Conservation (phyloP, 148 eudicot species). For the Rhododendron kiyosumense region DNA sequence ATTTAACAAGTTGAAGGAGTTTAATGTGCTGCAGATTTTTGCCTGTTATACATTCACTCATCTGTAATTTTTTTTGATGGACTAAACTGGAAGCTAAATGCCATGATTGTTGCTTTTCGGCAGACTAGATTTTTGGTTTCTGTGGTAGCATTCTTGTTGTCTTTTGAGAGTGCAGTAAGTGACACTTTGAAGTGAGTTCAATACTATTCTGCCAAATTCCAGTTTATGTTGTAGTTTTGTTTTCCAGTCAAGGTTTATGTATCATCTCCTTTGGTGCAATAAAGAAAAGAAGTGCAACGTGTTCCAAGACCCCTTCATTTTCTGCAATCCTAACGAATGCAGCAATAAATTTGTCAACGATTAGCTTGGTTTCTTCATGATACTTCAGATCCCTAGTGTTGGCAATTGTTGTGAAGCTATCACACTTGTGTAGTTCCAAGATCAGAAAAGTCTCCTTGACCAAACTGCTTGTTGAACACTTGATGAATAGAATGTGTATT, state of each 20-base stretch:
- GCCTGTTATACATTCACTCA: too few relatives aligned
- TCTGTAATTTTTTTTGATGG: too few relatives aligned
- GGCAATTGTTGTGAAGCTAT: background rate
- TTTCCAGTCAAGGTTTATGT: background rate
- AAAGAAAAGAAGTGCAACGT: background rate
- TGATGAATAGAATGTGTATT: too few relatives aligned
- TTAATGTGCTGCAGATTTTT: too few relatives aligned
- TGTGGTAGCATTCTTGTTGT: background rate
- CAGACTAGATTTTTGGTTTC: background rate
- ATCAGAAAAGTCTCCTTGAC: background rate
- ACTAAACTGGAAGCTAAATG: slow-evolving; percentile 3
- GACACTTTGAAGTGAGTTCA: background rate
- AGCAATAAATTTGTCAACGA: too few relatives aligned
- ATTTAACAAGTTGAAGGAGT: too few relatives aligned
- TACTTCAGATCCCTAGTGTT: background rate
- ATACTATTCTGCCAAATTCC: background rate
- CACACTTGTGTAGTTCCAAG: background rate
- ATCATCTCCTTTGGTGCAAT: background rate
- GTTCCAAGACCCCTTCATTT: background rate
- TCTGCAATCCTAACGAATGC: background rate
- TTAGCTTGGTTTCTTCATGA: background rate
- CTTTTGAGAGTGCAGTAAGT: background rate
- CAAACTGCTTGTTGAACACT: background rate
- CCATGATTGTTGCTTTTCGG: background rate
- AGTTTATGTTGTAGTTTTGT: background rate